These are phyloP conservation scores for Phialophora macrospora DNA, from an alignment of 2,329 filamentous ascomycete species.

Conservation along the genomic window DNA sequence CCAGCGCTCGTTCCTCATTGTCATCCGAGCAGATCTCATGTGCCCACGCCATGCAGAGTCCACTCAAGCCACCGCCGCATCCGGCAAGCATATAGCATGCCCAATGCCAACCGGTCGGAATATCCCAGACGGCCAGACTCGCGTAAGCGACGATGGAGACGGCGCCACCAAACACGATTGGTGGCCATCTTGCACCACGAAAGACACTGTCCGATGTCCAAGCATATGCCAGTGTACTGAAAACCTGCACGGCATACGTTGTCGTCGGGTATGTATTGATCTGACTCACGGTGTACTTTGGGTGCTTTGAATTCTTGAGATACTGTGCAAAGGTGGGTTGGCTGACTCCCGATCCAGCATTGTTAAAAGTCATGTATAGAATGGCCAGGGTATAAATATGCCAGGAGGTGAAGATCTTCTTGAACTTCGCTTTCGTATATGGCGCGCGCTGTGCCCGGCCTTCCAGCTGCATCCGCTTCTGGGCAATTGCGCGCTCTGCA, in stretches of 20 bases:
- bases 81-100: conserved; percentile 63
- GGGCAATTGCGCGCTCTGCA: conserved; percentile 53
- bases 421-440: conserved; percentile 59
- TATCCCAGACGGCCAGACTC: conserved; percentile 56
- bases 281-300: conserved; percentile 52
- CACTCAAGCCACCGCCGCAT: conserved; percentile 54
- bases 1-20: conserved; percentile 56
- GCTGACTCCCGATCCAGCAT: conserved; percentile 53
- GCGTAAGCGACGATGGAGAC: conserved; percentile 53
- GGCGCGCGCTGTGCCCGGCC: conserved; percentile 52
- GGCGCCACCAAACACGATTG: conserved; percentile 62
- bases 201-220: conserved; percentile 69
- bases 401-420: conserved; percentile 67
- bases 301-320: conserved; percentile 49
- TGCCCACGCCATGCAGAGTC: conserved; percentile 60
- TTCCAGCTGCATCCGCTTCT: conserved; percentile 58
- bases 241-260: conserved; percentile 59
- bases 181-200: conserved; percentile 65
- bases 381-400: conserved; percentile 65
- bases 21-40: conserved; percentile 57
- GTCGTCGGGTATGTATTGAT: conserved; percentile 65
- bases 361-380: conserved; percentile 69
- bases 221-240: conserved; percentile 66
- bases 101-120: conserved; percentile 65
- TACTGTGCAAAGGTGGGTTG: conserved; percentile 63